Conservation (phyloP, 1,139 yeast genomes). For the Geotrichum phurueaensis region DNA sequence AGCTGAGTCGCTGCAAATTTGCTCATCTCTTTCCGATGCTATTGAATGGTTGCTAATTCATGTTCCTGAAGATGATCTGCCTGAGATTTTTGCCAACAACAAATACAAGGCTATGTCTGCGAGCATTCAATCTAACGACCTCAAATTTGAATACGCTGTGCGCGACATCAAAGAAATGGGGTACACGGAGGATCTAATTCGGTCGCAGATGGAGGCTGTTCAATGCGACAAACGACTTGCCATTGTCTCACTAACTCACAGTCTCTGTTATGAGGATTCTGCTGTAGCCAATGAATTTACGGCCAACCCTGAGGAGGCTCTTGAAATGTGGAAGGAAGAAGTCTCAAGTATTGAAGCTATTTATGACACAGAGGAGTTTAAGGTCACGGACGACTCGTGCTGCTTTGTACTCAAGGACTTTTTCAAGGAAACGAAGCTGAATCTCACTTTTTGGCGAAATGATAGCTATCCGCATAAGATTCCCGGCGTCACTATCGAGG, state of each 20-base stretch:
- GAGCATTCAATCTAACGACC: slow-evolving; percentile 36
- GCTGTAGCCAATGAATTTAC: not conserved
- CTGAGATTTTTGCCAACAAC: slow-evolving; percentile 40
- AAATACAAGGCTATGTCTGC: slow-evolving; percentile 33
- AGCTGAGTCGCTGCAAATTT: slow-evolving; percentile 62
- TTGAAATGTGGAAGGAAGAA: slow-evolving; percentile 66
- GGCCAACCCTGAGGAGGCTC: slow-evolving; percentile 9
- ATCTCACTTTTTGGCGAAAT: slow-evolving; percentile 19
- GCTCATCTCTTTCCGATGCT: slow-evolving; percentile 43
- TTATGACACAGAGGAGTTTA: slow-evolving; percentile 34
- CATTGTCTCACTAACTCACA: slow-evolving; percentile 39
- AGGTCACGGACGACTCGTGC: slow-evolving; percentile 14
- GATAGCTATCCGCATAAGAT: slow-evolving; percentile 29
- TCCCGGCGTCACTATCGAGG: slow-evolving; percentile 33
- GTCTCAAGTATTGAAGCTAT: slow-evolving; percentile 60
- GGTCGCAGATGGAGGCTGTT: slow-evolving; percentile 42
- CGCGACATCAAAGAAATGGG: slow-evolving; percentile 62
- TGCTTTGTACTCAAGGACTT: slow-evolving; percentile 15
- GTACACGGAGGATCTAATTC: slow-evolving; percentile 57
- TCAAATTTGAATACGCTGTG: slow-evolving; percentile 45
- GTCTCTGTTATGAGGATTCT: slow-evolving; percentile 32
- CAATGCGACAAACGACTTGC: slow-evolving; percentile 48
- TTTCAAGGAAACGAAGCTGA: slow-evolving; percentile 18
- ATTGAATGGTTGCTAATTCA: slow-evolving; percentile 83
- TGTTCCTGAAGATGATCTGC: slow-evolving; percentile 90